A percentile compares a stretch with the other conserved stretches of the same genome.
phyloP scores from a whole-genome alignment of 192 early-diverging fungal genomes.

The Entrophospora sp. region DNA sequence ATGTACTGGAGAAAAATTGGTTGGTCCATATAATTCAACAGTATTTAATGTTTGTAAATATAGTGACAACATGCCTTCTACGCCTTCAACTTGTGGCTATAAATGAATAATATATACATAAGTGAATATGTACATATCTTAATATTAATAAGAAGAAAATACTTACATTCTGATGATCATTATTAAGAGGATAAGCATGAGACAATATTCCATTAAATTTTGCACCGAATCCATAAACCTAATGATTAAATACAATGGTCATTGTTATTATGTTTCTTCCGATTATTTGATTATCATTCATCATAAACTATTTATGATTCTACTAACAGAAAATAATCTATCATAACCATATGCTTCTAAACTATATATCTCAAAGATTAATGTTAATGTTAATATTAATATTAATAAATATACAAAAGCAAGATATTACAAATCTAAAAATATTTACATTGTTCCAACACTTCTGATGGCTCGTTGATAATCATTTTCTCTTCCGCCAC shows the following conservation, averaged over 20 bases:
- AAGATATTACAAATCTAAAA: too few species aligned
- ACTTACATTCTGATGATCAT: too few species aligned
- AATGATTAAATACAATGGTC: neutral
- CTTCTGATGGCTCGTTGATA: conserved; percentile 40
- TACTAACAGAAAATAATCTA: too few species aligned
- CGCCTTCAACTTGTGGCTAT: conserved; percentile 45
- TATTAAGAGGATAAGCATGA: too few species aligned
- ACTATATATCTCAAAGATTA: neutral
- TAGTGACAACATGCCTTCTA: conserved; percentile 37
- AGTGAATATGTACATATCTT: neutral
- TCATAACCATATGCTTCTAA: conserved; percentile 39
- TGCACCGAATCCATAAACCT: conserved; percentile 43
- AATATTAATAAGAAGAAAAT: conserved; percentile 3
- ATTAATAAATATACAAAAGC: neutral
- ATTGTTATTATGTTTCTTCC: neutral
- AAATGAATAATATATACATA: too few species aligned
- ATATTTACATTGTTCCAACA: conserved; percentile 28
- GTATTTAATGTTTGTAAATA: conserved; percentile 32
- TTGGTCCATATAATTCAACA: conserved; percentile 39
- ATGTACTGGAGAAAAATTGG: too few species aligned
- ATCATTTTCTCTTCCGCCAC: conserved; percentile 27
- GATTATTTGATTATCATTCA: neutral
- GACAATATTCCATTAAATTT: too few species aligned
- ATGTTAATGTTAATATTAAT: too few species aligned
- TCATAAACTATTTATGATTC: too few species aligned